These are phyloP conservation scores for Bipolaris victoriae DNA, from an alignment of 2,329 filamentous ascomycete species.

Conservation along the genomic window DNA sequence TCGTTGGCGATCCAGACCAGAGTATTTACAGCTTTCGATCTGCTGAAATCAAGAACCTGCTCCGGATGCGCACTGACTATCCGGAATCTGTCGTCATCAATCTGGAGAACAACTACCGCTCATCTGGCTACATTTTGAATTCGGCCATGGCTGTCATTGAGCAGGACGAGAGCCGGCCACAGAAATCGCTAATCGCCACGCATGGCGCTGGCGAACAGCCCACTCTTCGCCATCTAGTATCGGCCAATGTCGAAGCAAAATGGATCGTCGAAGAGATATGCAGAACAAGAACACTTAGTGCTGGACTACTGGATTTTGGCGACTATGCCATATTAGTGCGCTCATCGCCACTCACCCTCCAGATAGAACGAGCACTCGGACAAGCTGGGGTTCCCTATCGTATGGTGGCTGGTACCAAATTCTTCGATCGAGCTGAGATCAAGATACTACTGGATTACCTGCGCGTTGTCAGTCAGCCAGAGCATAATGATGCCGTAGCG, in stretches of 20 bases:
- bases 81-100: constrained; percentile 80
- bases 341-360: constrained; percentile 79
- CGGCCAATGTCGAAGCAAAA: constrained; percentile 73
- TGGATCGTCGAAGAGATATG: constrained; percentile 90
- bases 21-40: constrained; percentile 97
- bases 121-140: constrained; percentile 81
- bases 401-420: constrained; percentile 90
- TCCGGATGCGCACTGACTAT: constrained; percentile 76
- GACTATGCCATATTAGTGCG: constrained; percentile 90
- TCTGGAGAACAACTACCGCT: constrained; percentile 93
- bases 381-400: constrained; percentile 83
- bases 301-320: constrained; percentile 71
- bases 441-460: constrained; percentile 88
- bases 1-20: constrained; percentile 96
- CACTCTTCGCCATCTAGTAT: constrained; percentile 76
- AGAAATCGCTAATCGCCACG: constrained; percentile 79
- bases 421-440: constrained; percentile 90
- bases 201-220: constrained; percentile 81
- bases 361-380: constrained; percentile 83
- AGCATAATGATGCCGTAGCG: constrained; percentile 84
- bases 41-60: constrained; percentile 88
- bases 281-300: constrained; percentile 72
- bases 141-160: constrained; percentile 86
- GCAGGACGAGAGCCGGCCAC: constrained; percentile 80
- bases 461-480: constrained; percentile 79